Base-by-base conservation (phyloP, 352 stramenopile genomes). In the Phytophthora pisi region DNA sequence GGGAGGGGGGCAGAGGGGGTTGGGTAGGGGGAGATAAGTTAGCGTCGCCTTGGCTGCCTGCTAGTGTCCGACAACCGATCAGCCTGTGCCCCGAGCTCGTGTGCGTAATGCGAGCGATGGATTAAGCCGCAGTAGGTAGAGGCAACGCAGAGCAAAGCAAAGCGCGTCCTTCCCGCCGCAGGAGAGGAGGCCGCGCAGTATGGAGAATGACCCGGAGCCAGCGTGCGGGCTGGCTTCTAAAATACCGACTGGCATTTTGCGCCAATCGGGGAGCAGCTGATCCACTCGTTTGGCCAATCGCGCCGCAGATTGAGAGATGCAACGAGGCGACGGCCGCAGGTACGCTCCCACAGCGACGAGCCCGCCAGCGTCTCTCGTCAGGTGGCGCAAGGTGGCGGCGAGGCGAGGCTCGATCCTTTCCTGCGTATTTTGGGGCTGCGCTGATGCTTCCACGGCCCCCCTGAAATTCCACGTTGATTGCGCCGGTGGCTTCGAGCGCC, bases 181-280 rank as follows among this genome's bases (percentile, higher is more conserved):
- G 47, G 13, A 8, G 13, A 40, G 43, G 18, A 52, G 16, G 51
- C n/a, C 30, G 60, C 26, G 62, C 58, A 69, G 61, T 78, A 74
- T 73, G 47, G 61, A 57, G 70, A 78, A 75, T 78, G 70, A 68
- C 52, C 23, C 46, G 42, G 60, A 69, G 51, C 34, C 20, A 53
- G 42, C 43, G 23, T 13, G 31, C 13, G 46, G 16, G 20, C 66
- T 74, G 70, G 64, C 65, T 72, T 78, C 64, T 77, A 70, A 56
- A 66, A 70, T 56, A 70, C 38, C 70, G 61, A 57, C 4, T 60
- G 53, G 9, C 13, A 13, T 74, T 72, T 71, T 34, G 18, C 31
- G n/a, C 70, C 66, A 78, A 78, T 72, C 2, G 13, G 23, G 15
- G n/a, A 4, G 2, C 13, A 4, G 1, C 3, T 28, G 3, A 28